Conservation (phyloP, 345 rosid species). For the Gossypium arboreum region DNA sequence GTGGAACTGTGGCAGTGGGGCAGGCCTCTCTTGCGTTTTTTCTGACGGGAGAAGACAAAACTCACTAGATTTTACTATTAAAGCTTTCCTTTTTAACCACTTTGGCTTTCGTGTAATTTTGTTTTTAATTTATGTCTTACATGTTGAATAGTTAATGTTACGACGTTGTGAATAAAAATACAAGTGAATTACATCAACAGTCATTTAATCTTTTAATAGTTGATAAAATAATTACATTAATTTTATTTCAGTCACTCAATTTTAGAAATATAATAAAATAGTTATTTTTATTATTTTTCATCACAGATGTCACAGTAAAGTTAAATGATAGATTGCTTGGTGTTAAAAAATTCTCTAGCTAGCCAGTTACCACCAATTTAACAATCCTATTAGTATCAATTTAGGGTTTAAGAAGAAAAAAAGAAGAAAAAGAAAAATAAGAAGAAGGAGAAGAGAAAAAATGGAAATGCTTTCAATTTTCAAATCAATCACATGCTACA, state of each 20-base stretch:
- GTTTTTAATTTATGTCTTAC: background rate
- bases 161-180: too few species aligned
- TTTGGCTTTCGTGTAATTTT: background rate
- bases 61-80: background rate
- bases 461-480: too few species aligned
- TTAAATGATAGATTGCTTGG: too few species aligned
- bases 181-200: accelerated
- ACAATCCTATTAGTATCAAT: accelerated
- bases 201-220: accelerated
- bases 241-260: accelerated
- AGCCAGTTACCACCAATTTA: too few species aligned
- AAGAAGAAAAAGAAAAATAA: too few species aligned
- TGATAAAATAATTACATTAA: too few species aligned
- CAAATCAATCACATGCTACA: too few species aligned
- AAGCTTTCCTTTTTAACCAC: background rate
- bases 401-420: too few species aligned
- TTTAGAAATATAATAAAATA: accelerated
- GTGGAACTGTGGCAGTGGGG: background rate
- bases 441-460: too few species aligned
- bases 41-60: background rate
- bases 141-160: background rate
- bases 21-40: constrained; percentile 7
- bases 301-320: accelerated
- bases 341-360: background rate
- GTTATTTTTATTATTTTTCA: accelerated